Evolutionary conservation across 108 stramenopile genomes (phyloP).

Genomic region (Chaetoceros muelleri): DNA sequence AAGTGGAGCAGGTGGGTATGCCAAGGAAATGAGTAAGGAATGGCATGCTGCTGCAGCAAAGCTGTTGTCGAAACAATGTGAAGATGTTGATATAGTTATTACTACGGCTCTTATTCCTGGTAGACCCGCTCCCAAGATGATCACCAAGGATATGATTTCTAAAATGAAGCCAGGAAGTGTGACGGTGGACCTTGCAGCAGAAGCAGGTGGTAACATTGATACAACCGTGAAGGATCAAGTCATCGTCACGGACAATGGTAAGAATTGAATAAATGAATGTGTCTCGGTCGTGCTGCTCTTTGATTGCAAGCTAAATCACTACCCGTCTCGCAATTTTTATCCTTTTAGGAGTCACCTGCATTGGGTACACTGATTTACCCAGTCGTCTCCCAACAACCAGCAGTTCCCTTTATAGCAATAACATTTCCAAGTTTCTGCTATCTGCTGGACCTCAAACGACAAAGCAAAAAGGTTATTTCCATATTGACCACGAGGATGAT

Average conservation of each 20-base stretch:
- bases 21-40: constrained; percentile 98
- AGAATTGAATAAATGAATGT: not conserved
- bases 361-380: constrained; percentile 98
- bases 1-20: constrained; percentile 97
- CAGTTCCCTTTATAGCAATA: constrained; percentile 90
- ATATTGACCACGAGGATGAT: constrained; percentile 90
- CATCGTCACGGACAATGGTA: constrained; percentile 70
- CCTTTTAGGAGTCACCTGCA: constrained; percentile 64
- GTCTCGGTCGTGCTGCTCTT: no score
- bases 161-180: constrained; percentile 94
- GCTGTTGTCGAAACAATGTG: constrained; percentile 87
- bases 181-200: constrained; percentile 97
- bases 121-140: constrained; percentile 88
- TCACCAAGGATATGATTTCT: constrained; percentile 96
- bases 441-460: constrained; percentile 84
- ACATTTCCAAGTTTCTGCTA: constrained; percentile 95
- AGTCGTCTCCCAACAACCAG: constrained; percentile 92
- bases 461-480: constrained; percentile 58
- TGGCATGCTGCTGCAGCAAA: constrained; percentile 89
- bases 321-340: constrained; percentile 23
- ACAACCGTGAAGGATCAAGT: constrained; percentile 85
- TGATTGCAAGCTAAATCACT: constrained; percentile 6
- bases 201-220: constrained; percentile 96
- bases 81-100: constrained; percentile 95
- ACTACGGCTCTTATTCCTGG: constrained; percentile 99